Base-by-base conservation (phyloP, 805 yeast species). In the Schwanniomyces polymorphus region DNA sequence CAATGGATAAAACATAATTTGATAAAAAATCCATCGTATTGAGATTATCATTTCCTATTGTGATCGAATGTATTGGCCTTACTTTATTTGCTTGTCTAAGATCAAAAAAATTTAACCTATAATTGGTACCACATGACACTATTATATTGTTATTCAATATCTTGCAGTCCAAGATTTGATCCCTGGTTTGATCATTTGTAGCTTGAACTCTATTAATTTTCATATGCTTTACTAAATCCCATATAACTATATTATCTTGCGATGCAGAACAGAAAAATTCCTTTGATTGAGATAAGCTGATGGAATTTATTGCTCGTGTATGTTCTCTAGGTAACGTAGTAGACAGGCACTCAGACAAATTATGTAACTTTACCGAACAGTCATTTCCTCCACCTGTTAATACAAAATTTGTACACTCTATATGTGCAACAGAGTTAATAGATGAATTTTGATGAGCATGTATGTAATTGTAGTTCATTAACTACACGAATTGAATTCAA, bases 101-200 rank as follows among this genome's bases (percentile, higher is more conserved):
- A 45, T 68, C 73, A 48, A 52, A 63, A 21, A 67, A 42, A 26
- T 53, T 52, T 21, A 66, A 38, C 14, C 45, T 41, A 42, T 59
- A 59, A 41, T 58, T 60, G 14, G 52, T 49, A 1, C 72, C 72
- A 44, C 68, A 65, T 16, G 60, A 43, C 0, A 55, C 62, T 16
- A 61, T 37, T 44, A 65, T 31, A 16, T 54, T 44, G 21, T 54
- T 49, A 34, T 53, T 55, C 29, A 65, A 34, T 17, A 61, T 46
- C 42, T 54, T 51, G 31, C 60, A 52, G 34, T 55, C 62, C 41
- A 59, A 52, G 8, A 66, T 50, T 18, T 50, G 41, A 48, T 46
- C 43, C 27, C 44, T 37, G 9, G 17, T n/a, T 11, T 33, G 39
- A 29, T 37, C 27, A 4, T 40, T 41, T 2, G 16, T 43, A 4